These are phyloP conservation scores for Fragaria nilgerrensis DNA, from an alignment of 306 rosid genomes.

Conservation along the genomic window DNA sequence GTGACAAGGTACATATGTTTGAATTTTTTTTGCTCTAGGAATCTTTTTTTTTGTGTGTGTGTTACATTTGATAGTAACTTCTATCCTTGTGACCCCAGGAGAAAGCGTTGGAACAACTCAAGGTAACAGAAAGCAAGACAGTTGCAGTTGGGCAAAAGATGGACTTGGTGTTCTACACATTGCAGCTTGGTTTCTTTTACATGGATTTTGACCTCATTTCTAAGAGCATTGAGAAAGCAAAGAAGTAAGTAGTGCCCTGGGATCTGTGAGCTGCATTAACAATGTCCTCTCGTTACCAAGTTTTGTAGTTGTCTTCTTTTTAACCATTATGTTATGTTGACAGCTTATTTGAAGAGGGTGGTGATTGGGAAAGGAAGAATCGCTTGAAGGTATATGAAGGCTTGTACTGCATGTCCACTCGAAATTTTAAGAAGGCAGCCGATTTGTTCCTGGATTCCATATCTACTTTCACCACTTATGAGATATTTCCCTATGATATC, in stretches of 20 bases:
- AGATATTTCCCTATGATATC: constrained; percentile 81
- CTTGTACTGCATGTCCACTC: constrained; percentile 83
- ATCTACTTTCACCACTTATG: constrained; percentile 92
- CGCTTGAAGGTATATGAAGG: constrained; percentile 95
- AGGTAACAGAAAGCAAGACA: constrained; percentile 88
- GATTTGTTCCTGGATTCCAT: constrained; percentile 84
- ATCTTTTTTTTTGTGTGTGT: background rate
- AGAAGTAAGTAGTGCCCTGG: constrained; percentile 47
- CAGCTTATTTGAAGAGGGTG: constrained; percentile 99
- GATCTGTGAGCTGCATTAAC: background rate
- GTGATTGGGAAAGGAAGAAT: constrained; percentile 99
- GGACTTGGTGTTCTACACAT: constrained; percentile 88
- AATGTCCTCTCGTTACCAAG: constrained; percentile 11
- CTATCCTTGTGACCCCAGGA: constrained; percentile 48
- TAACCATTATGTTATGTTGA: constrained; percentile 30
- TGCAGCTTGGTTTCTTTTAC: constrained; percentile 90
- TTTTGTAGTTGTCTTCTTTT: constrained; percentile 19
- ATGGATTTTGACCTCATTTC: constrained; percentile 98
- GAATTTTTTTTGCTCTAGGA: constrained; percentile 1
- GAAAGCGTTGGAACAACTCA: constrained; percentile 87
- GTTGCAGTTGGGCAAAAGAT: constrained; percentile 99
- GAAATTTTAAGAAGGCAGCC: constrained; percentile 92
- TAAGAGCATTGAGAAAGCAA: constrained; percentile 92
- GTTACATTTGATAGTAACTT: background rate
- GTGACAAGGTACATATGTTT: constrained; percentile 68